Conservation (phyloP, 1,284 basidiomycete species). For the Naganishia liquefaciens region DNA sequence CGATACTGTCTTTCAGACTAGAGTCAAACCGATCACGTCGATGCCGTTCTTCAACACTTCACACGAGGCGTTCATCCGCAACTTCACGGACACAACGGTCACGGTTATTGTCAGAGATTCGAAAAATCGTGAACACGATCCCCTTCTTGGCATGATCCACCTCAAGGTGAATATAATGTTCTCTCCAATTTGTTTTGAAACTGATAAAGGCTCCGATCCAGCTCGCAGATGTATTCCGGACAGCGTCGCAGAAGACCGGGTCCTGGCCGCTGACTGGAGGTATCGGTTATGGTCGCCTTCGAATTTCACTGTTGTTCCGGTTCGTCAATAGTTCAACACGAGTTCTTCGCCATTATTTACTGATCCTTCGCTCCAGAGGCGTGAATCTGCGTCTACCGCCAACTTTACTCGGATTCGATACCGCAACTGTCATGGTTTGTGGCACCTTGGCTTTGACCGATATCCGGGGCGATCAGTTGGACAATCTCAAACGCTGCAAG, state of each 20-base stretch:
- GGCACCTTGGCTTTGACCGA: constrained; percentile 10
- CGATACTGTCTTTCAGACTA: constrained; percentile 27
- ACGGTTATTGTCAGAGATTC: constrained; percentile 28
- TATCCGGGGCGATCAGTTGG: neutral
- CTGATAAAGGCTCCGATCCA: neutral
- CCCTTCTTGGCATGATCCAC: constrained; percentile 27
- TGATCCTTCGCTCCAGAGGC: neutral
- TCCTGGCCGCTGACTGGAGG: constrained; percentile 22
- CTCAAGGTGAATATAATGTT: constrained; percentile 13
- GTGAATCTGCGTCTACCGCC: constrained; percentile 16
- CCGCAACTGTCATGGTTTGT: constrained; percentile 17
- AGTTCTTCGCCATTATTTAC: neutral
- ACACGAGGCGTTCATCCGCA: constrained; percentile 26
- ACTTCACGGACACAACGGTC: constrained; percentile 12
- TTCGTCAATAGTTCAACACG: neutral
- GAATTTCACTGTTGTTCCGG: constrained; percentile 28
- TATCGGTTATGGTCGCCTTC: constrained; percentile 25
- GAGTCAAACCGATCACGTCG: constrained; percentile 30
- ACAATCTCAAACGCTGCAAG: constrained; percentile 5
- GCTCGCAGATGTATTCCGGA: constrained; percentile 23
- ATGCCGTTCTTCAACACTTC: constrained; percentile 31
- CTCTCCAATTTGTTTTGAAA: neutral
- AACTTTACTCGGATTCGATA: constrained; percentile 27
- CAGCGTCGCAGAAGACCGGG: constrained; percentile 23
- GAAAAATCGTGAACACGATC: constrained; percentile 26